Evolutionary conservation across 352 stramenopile genomes (phyloP).

Genomic region (Pythium folliculosum): DNA sequence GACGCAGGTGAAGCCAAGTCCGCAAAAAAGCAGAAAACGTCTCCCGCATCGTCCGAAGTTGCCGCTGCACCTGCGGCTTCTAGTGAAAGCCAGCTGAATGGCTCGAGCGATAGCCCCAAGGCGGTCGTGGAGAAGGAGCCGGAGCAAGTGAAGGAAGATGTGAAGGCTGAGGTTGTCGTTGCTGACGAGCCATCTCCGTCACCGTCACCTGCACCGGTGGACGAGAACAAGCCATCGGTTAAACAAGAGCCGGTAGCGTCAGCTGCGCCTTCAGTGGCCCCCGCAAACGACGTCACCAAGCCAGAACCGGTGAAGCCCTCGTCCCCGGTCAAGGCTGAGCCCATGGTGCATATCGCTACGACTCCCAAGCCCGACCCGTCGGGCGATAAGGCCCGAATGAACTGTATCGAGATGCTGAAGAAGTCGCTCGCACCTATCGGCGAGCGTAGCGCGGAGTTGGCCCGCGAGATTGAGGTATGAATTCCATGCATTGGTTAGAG

Average conservation of each 20-base stretch:
- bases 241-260: conserved; percentile 4
- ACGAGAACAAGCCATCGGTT: conserved; percentile 1
- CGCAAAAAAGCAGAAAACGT: not conserved
- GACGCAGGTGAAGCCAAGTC: not conserved
- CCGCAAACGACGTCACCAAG: not conserved
- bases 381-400: conserved; percentile 56
- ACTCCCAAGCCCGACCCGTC: conserved; percentile 38
- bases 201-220: not conserved
- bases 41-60: not conserved
- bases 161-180: not conserved
- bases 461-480: conserved; percentile 73
- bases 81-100: not conserved
- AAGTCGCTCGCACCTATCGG: conserved; percentile 53
- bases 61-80: not conserved
- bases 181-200: not conserved
- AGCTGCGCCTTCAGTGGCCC: not conserved
- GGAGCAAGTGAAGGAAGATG: conserved; percentile 1
- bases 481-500: not conserved
- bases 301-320: conserved; percentile 1
- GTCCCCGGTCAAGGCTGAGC: conserved; percentile 18
- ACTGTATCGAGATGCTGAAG: conserved; percentile 72
- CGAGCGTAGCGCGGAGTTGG: conserved; percentile 39
- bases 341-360: not conserved
- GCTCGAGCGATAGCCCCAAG: conserved; percentile 4
- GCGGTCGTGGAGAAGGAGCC: not conserved